Percentiles rank a stretch among this genome's conserved stretches.
Evolutionary conservation across 176 grass and related monocot species (phyloP).

Genomic region (Musa beccarii): DNA sequence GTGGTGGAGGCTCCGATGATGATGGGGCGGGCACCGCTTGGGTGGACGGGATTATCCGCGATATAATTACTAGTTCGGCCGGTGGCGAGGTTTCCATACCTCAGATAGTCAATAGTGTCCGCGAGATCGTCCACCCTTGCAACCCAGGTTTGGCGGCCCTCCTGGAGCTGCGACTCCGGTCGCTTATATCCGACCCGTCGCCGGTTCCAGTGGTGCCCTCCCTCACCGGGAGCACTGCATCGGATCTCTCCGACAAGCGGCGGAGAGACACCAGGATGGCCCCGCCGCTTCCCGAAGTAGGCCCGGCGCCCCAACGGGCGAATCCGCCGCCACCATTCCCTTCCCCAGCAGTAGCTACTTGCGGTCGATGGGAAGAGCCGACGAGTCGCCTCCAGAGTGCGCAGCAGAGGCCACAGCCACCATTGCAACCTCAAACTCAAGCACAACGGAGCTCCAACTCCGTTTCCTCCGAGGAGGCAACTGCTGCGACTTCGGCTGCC

Average conservation of each 20-base stretch:
- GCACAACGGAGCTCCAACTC: neutral
- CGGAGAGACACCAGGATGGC: conserved; percentile 16
- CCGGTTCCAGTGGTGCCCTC: neutral
- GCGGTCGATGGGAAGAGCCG: neutral
- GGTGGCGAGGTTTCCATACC: conserved; percentile 41
- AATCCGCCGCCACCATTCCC: neutral
- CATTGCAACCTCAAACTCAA: neutral
- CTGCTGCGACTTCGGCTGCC: neutral
- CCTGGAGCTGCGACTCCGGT: conserved; percentile 74
- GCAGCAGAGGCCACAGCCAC: neutral
- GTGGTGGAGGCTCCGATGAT: neutral
- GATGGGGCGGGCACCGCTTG: conserved; percentile 34
- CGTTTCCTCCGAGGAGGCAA: conserved; percentile 22
- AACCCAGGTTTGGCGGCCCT: conserved; percentile 77
- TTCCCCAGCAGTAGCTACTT: neutral
- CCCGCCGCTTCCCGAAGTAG: conserved; percentile 14
- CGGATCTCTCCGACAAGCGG: conserved; percentile 22
- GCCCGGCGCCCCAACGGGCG: neutral
- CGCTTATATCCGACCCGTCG: conserved; percentile 33
- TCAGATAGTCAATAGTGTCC: conserved; percentile 86
- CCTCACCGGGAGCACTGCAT: neutral
- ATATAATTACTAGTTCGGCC: conserved; percentile 56
- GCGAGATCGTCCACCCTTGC: conserved; percentile 93
- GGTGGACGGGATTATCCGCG: conserved; percentile 84
- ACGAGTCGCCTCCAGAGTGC: neutral